Evolutionary conservation across 208 protist species (phyloP).

Genomic region (Leishmania major): DNA sequence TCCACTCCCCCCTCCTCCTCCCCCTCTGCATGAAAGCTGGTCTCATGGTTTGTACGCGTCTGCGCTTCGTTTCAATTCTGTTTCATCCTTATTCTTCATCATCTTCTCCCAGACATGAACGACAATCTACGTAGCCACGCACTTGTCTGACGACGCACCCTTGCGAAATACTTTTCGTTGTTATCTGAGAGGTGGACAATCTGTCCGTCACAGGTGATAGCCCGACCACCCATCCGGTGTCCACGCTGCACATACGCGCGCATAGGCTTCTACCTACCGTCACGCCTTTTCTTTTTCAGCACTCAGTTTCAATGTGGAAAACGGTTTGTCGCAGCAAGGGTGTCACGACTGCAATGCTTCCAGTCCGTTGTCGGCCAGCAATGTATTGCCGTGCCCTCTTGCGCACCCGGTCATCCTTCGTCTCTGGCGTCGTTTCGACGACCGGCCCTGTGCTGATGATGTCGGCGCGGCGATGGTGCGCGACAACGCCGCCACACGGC

Average conservation of each 20-base stretch:
- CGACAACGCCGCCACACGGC: background rate
- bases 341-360: background rate
- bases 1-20: too few relatives aligned
- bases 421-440: background rate
- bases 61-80: background rate
- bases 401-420: background rate
- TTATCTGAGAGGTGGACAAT: background rate
- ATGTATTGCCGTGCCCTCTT: background rate
- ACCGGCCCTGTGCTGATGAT: background rate
- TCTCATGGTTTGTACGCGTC: background rate
- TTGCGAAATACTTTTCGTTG: background rate
- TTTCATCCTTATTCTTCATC: background rate
- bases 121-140: background rate
- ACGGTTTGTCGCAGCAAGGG: background rate
- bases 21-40: background rate
- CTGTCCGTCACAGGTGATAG: background rate
- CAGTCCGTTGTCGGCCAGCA: background rate
- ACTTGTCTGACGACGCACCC: background rate
- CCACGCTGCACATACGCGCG: background rate
- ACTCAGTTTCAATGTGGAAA: background rate
- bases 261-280: background rate
- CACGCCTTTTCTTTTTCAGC: background rate
- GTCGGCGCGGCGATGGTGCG: slow-evolving; percentile 1
- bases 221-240: background rate
- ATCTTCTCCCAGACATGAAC: background rate